Evolutionary conservation across 164 flowering plant species (phyloP), one percentile per base, ranked within the genome.

Genomic region (Vitis riparia): DNA sequence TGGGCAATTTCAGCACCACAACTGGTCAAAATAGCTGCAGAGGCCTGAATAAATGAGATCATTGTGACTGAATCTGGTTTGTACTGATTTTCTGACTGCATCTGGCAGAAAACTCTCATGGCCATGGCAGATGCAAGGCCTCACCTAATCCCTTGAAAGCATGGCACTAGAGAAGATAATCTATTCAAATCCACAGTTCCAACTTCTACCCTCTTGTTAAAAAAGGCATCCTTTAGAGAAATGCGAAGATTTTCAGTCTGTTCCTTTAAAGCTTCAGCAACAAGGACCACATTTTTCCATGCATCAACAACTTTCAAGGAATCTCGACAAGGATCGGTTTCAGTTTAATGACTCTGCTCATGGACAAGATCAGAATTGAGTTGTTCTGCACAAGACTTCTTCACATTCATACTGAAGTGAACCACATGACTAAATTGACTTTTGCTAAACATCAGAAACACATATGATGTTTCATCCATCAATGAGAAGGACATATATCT

Each of bases 131-230:
- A 86, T 73, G 83, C 82, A 60, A 90, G 63, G 68, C 96, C 98
- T 91, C 90, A 85, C 67, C 91, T 60, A 63, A 85, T 85, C 13
- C 98, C 99, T 68, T 84, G 87, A 77, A 85, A 62, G 81, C 97
- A 88, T 66, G 93, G 77, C 29, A 89, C 13, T 10, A 71, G 13
- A 62, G 85, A 77, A 59, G 93, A 89, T 55, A 87, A 44, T 63
- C 76, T 83, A 62, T 72, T 85, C 75, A 83, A 55, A 58, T 78
- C 72, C 47, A 63, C 71, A 63, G 30, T 56, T 63, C 67, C 62
- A 67, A 55, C 55, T 47, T 69, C 76, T 3, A 44, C 13, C 68
- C 69, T 71, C 65, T 56, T 58, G 66, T 73, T 53, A 69, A 23
- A 9, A 71, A 70, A 44, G 11, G 60, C 72, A 57, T 76, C 77